phyloP scores from a whole-genome alignment of 306 rosid genomes.

The Fragaria vesca region DNA sequence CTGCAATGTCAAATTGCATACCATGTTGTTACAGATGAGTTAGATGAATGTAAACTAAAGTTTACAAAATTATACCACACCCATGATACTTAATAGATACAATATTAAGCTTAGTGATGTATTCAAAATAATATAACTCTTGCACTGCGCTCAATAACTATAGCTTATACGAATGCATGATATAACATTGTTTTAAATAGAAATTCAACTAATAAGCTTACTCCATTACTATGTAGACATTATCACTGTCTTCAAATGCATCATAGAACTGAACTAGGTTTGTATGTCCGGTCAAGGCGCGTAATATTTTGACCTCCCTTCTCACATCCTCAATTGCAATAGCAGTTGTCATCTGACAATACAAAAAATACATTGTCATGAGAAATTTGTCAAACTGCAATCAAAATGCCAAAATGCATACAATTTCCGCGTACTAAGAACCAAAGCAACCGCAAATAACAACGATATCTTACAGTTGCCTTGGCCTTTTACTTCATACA shows the following conservation, averaged over 20 bases:
- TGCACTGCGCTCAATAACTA: neutral
- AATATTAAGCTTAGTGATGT: neutral
- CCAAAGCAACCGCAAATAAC: neutral
- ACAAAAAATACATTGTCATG: constrained; percentile 4
- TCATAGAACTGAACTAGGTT: constrained; percentile 85
- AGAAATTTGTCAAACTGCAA: constrained; percentile 8
- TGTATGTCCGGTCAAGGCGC: constrained; percentile 84
- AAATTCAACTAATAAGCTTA: constrained; percentile 47
- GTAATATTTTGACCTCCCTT: constrained; percentile 95
- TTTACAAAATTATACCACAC: neutral
- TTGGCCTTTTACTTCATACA: neutral
- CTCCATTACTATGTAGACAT: constrained; percentile 99
- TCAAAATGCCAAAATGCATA: neutral
- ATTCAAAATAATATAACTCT: neutral
- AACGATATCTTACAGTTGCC: neutral
- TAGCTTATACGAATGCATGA: neutral
- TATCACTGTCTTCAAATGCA: constrained; percentile 93
- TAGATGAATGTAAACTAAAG: neutral
- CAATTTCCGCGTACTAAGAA: neutral
- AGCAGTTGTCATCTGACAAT: constrained; percentile 89
- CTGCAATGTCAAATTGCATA: constrained; percentile 45
- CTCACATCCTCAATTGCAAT: constrained; percentile 98
- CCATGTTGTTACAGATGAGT: neutral
- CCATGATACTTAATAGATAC: neutral
- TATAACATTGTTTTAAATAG: constrained; percentile 12